Base-by-base conservation (phyloP, 2,329 filamentous ascomycete genomes). In the Microsporum audouinii region DNA sequence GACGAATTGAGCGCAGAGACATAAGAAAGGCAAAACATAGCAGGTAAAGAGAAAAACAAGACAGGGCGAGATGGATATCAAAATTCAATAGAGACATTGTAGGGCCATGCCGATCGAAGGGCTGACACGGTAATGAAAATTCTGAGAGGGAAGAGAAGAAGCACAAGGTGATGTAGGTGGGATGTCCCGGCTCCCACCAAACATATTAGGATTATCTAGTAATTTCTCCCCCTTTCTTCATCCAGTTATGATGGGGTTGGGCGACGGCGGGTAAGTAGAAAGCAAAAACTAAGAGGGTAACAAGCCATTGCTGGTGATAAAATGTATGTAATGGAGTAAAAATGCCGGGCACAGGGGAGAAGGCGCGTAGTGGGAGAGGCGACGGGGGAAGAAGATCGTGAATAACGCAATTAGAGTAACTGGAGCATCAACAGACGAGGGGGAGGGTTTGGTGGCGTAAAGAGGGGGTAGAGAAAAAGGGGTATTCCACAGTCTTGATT, bases 151-250 rank as follows among this genome's bases (percentile, higher is more conserved):
- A 12, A 38, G 31, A 55, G 31, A 29, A 36, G 27, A 34, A 14
- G 10, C 31, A 55, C 8, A 17, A 31, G 51, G 51, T 34, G 51
- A 55, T 38, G 51, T 55, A 23, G 14, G 51, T 55, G 51, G 7
- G 51, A 36, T 33, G 12, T 34, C 51, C 51, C 51, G 51, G 23
- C 51, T 55, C 51, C 33, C 51, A 55, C 3, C 51, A 55, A 36
- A 55, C 51, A 55, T 55, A 55, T 55, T 55, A 55, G 51, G 31
- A 55, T 55, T 55, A 55, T 7, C 51, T 55, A 55, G 29, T 55
- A 36, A 55, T 55, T 36, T 43, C 39, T 43, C 31, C 10, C 51
- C 51, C 51, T 36, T 55, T 55, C 51, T 55, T 55, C 51, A 55
- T 55, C 51, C 51, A 17, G 17, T 23, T 34, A 55, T 34, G n/a